Evolutionary conservation across 805 yeast species (phyloP).

Genomic region (Wickerhamiella galacta): DNA sequence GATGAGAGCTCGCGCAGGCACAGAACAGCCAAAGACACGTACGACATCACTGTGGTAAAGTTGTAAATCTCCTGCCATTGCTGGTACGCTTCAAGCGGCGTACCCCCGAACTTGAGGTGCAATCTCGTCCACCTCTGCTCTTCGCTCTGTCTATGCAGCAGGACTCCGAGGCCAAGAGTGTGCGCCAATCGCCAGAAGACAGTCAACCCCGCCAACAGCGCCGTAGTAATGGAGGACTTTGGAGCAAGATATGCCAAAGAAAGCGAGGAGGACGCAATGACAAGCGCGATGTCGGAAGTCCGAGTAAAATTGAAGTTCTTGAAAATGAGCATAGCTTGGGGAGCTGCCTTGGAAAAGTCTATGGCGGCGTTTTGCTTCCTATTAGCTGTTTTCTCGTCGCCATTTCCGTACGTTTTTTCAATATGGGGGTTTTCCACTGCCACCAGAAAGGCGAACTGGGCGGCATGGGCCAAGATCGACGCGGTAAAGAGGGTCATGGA

Average conservation of each 20-base stretch:
- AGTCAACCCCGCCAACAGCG: too few relatives aligned
- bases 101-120: conserved; percentile 46
- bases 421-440: conserved; percentile 76
- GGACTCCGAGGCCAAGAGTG: conserved; percentile 31
- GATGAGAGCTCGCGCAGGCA: conserved; percentile 16
- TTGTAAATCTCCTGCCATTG: conserved; percentile 60
- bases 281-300: conserved; percentile 35
- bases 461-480: conserved; percentile 58
- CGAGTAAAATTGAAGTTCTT: conserved; percentile 47
- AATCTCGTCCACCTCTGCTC: conserved; percentile 47
- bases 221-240: too few relatives aligned
- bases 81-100: conserved; percentile 47
- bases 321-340: conserved; percentile 33
- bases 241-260: too few relatives aligned
- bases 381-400: neutral
- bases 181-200: conserved; percentile 31
- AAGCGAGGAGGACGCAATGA: too few relatives aligned
- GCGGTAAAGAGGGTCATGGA: conserved; percentile 53
- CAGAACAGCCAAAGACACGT: conserved; percentile 32
- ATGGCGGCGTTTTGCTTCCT: neutral
- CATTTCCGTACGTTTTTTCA: conserved; percentile 40
- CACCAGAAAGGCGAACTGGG: conserved; percentile 59
- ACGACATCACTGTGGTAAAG: conserved; percentile 34
- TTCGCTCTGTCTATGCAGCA: conserved; percentile 43
- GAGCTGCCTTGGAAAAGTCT: conserved; percentile 2